Evolutionary conservation across 2,329 filamentous ascomycete genomes (phyloP).

Genomic region (Diaporthe velutina): DNA sequence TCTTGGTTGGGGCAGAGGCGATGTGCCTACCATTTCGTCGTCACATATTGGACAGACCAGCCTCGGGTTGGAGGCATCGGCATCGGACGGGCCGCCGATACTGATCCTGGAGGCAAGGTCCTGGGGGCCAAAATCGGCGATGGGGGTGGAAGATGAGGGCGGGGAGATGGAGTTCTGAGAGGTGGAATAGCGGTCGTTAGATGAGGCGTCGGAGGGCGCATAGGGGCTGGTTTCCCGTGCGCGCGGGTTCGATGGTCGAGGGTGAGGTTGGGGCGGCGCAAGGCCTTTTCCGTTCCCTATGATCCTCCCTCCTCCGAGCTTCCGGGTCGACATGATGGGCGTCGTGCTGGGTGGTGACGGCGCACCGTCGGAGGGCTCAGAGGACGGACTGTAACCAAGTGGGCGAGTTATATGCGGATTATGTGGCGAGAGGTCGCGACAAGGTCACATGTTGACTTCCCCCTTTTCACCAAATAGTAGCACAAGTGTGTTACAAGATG

Average conservation of each 20-base stretch:
- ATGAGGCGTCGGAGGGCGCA: conserved; percentile 73
- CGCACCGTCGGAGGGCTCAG: conserved; percentile 29
- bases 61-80: conserved; percentile 71
- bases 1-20: neutral
- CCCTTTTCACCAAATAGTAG: neutral
- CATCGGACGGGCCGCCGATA: conserved; percentile 67
- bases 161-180: conserved; percentile 66
- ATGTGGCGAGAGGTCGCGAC: conserved; percentile 8
- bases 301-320: conserved; percentile 92
- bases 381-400: neutral
- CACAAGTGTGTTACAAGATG: neutral
- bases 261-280: conserved; percentile 68
- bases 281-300: conserved; percentile 88
- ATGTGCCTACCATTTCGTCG: conserved; percentile 86
- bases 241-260: conserved; percentile 40
- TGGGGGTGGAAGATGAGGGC: conserved; percentile 68
- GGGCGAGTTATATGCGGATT: neutral
- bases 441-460: conserved; percentile 18
- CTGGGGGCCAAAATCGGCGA: conserved; percentile 76
- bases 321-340: conserved; percentile 81
- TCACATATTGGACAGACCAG: conserved; percentile 97
- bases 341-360: conserved; percentile 25
- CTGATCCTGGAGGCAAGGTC: conserved; percentile 88
- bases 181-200: conserved; percentile 81
- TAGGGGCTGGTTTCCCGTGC: conserved; percentile 61